These are phyloP conservation scores for Trichoderma gamsii DNA, from an alignment of 495 filamentous ascomycete species.

Conservation along the genomic window DNA sequence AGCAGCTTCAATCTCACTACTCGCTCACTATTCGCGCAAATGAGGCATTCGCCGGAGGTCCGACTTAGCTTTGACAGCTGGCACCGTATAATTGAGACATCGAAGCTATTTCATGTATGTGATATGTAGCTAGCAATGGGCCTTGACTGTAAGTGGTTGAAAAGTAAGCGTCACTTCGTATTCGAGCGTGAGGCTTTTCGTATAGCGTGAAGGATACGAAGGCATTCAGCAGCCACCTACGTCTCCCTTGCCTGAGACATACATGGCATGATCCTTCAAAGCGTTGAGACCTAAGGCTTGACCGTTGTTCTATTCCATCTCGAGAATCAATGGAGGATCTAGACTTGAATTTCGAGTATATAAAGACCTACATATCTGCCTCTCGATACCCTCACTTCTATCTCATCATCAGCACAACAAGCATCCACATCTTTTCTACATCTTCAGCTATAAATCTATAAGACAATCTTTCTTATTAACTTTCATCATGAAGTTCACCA, in stretches of 20 bases:
- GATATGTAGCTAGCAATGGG: not conserved
- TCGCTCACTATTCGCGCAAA: not conserved
- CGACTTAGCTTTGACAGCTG: not conserved
- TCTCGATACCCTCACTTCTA: not conserved
- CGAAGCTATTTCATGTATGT: conserved; percentile 10
- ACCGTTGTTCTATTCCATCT: not conserved
- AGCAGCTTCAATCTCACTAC: not conserved
- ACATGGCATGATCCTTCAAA: not conserved
- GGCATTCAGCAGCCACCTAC: not conserved
- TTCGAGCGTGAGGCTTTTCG: conserved; percentile 9
- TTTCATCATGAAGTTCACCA: conserved; percentile 9
- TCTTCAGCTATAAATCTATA: not conserved
- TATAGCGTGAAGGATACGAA: conserved; percentile 6
- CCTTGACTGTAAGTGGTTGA: not conserved
- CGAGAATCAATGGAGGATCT: not conserved
- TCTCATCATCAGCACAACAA: not conserved
- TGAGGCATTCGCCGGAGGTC: not conserved
- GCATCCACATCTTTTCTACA: not conserved
- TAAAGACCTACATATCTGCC: conserved; percentile 1
- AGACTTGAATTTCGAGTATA: not conserved
- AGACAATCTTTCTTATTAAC: not conserved
- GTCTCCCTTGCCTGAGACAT: conserved; percentile 1
- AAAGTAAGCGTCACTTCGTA: conserved; percentile 8
- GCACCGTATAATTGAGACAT: not conserved
- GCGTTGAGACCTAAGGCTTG: conserved; percentile 8